A percentile compares a stretch with the other conserved stretches of the same genome.
These are phyloP conservation scores for Secale cereale DNA, from an alignment of 176 grass and related monocot genomes.

Conservation along the genomic window DNA sequence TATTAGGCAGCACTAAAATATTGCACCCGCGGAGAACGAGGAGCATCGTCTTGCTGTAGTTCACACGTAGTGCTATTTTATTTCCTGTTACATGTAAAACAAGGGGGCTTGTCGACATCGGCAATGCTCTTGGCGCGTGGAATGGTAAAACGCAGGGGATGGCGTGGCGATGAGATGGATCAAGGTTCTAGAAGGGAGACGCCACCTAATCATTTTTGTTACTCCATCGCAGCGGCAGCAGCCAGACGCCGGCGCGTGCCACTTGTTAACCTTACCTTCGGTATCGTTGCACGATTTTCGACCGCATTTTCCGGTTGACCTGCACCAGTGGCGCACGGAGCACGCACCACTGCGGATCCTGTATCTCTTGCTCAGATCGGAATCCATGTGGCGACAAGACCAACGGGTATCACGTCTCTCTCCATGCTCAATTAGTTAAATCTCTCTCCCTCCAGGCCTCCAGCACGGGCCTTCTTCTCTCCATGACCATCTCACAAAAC, in stretches of 20 bases:
- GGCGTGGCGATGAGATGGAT: not conserved
- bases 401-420: not conserved
- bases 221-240: not conserved
- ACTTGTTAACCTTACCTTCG: not conserved
- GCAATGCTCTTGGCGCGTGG: not conserved
- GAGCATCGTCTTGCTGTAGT: no score
- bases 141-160: not conserved
- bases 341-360: not conserved
- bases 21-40: not conserved
- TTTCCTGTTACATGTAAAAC: no score
- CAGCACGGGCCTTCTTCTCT: no score
- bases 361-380: not conserved
- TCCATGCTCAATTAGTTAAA: not conserved
- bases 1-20: not conserved
- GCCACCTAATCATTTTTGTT: slow-evolving; percentile 5
- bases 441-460: no score
- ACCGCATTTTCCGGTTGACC: not conserved
- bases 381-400: no score
- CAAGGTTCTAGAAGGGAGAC: slow-evolving; percentile 12
- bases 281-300: not conserved
- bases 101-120: not conserved
- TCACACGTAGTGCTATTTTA: no score
- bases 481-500: no score
- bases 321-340: not conserved
- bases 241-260: not conserved